A percentile compares a stretch with the other conserved stretches of the same genome.
phyloP scores from a whole-genome alignment of 805 yeast species.

The Hanseniaspora guilliermondii region DNA sequence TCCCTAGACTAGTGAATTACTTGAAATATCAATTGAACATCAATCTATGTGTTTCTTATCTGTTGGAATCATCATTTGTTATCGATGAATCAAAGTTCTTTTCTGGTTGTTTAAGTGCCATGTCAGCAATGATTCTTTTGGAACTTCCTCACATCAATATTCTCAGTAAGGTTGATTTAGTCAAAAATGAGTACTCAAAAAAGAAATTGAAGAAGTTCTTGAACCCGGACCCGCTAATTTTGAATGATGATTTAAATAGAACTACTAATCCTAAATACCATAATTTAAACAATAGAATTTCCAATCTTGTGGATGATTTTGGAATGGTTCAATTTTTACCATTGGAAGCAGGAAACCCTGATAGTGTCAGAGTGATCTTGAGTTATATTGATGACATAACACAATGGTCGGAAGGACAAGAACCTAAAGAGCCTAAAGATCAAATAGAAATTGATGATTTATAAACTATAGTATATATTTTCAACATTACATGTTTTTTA shows the following conservation, averaged over 20 bases:
- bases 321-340: slow-evolving; percentile 98
- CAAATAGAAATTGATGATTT: slow-evolving; percentile 53
- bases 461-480: slow-evolving; percentile 19
- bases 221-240: slow-evolving; percentile 79
- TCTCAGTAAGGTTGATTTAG: slow-evolving; percentile 72
- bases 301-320: slow-evolving; percentile 86
- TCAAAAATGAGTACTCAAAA: slow-evolving; percentile 64
- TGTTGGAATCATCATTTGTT: slow-evolving; percentile 88
- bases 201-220: slow-evolving; percentile 70
- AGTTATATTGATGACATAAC: slow-evolving; percentile 93
- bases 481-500: not conserved
- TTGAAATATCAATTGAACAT: slow-evolving; percentile 68
- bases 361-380: slow-evolving; percentile 65
- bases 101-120: slow-evolving; percentile 89
- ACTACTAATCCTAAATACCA: slow-evolving; percentile 52
- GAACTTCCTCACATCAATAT: slow-evolving; percentile 93
- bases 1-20: slow-evolving; percentile 82
- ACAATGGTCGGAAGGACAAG: slow-evolving; percentile 94
- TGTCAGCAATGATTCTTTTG: slow-evolving; percentile 93
- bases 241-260: slow-evolving; percentile 40
- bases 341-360: slow-evolving; percentile 63
- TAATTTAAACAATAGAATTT: slow-evolving; percentile 66
- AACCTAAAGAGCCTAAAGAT: slow-evolving; percentile 90
- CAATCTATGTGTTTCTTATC: slow-evolving; percentile 81
- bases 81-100: slow-evolving; percentile 84